Conservation (phyloP, 2,329 filamentous ascomycete species). For the Hortaea werneckii region DNA sequence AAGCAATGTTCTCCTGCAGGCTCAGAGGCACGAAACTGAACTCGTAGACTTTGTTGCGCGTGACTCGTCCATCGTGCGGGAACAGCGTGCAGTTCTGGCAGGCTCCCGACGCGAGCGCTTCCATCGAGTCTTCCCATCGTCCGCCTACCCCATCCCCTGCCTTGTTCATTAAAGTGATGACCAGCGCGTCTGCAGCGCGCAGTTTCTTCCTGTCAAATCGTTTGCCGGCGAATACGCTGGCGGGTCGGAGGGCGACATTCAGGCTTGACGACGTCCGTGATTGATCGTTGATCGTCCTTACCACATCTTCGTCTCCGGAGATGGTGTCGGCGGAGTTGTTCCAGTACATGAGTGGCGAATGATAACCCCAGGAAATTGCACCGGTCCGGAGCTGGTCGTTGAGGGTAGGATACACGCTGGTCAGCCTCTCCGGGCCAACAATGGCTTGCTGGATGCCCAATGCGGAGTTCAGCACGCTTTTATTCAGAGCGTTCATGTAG, state of each 20-base stretch:
- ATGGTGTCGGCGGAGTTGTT: conserved; percentile 53
- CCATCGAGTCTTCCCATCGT: conserved; percentile 54
- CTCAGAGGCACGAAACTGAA: conserved; percentile 71
- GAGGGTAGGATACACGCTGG: conserved; percentile 10
- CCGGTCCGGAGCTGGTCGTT: conserved; percentile 20
- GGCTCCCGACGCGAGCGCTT: conserved; percentile 41
- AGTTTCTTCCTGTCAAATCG: conserved; percentile 58
- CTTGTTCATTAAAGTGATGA: conserved; percentile 65
- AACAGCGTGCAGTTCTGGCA: conserved; percentile 55
- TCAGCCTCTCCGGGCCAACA: conserved; percentile 39
- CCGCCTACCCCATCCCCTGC: conserved; percentile 53
- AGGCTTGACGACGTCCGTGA: conserved; percentile 54
- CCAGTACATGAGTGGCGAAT: conserved; percentile 79
- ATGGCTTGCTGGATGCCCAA: conserved; percentile 61
- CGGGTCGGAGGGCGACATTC: conserved; percentile 65
- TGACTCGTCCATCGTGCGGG: conserved; percentile 46
- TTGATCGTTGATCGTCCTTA: conserved; percentile 58
- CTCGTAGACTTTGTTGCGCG: conserved; percentile 57
- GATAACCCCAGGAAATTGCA: conserved; percentile 59
- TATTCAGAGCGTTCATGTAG: conserved; percentile 66
- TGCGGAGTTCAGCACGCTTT: conserved; percentile 54
- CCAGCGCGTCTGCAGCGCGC: conserved; percentile 64
- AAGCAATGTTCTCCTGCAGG: conserved; percentile 50
- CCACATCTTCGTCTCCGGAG: conserved; percentile 50
- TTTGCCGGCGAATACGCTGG: conserved; percentile 76